Percentiles rank a stretch among this genome's conserved stretches.
Conservation (phyloP, 305 asterid species). For the Stenogyne calaminthoides region DNA sequence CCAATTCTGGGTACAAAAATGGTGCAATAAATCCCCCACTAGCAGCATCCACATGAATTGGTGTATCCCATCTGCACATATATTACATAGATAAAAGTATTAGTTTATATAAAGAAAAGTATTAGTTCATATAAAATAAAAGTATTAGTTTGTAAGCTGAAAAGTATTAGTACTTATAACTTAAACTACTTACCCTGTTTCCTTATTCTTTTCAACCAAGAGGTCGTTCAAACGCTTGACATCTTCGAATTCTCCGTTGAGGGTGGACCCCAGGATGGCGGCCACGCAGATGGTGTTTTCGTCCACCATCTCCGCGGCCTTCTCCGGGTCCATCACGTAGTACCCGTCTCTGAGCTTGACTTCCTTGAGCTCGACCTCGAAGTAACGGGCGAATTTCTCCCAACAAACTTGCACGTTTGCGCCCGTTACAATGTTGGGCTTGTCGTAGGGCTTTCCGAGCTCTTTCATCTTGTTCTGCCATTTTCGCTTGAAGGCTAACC, state of each 20-base stretch:
- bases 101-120: no score
- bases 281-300: conserved; percentile 82
- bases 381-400: conserved; percentile 76
- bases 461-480: conserved; percentile 88
- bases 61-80: conserved; percentile 66
- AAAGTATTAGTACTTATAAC: no score
- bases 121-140: no score
- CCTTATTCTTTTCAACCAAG: conserved; percentile 49
- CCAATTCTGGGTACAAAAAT: conserved; percentile 70
- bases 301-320: conserved; percentile 78
- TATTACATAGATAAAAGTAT: not conserved
- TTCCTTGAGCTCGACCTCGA: conserved; percentile 78
- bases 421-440: conserved; percentile 77
- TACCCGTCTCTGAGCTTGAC: conserved; percentile 65
- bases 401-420: conserved; percentile 84
- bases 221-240: conserved; percentile 69
- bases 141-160: no score
- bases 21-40: conserved; percentile 90
- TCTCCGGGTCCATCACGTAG: conserved; percentile 76
- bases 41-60: conserved; percentile 86
- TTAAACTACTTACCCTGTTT: conserved; percentile 48
- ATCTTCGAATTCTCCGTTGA: conserved; percentile 79
- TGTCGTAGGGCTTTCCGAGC: conserved; percentile 60
- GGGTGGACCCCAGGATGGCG: conserved; percentile 81
- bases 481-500: conserved; percentile 74